phyloP scores from a whole-genome alignment of 2,329 filamentous ascomycete genomes.

The Penicillium italicum region DNA sequence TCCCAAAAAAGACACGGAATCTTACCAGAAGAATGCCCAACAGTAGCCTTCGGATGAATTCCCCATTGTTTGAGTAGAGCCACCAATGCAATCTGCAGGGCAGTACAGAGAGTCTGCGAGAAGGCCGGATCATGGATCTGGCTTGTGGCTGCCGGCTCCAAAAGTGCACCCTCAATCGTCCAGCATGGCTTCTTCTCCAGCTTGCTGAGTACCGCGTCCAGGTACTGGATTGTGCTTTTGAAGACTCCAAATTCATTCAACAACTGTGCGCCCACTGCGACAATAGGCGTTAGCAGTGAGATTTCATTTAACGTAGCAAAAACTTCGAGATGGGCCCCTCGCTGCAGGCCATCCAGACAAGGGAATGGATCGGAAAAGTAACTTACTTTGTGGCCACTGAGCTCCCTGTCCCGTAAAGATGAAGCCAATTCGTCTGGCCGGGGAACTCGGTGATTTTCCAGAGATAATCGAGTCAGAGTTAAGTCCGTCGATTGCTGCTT shows the following conservation, averaged over 20 bases:
- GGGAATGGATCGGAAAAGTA: not conserved
- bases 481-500: too few relatives aligned
- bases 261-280: too few relatives aligned
- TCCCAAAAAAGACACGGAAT: too few relatives aligned
- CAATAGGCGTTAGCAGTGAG: too few relatives aligned
- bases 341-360: too few relatives aligned
- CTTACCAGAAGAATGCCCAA: constrained; percentile 29
- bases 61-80: constrained; percentile 21
- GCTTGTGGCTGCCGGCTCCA: constrained; percentile 9
- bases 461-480: too few relatives aligned
- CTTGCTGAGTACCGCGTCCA: constrained; percentile 4
- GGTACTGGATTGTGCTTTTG: constrained; percentile 7
- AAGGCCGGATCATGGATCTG: constrained; percentile 21
- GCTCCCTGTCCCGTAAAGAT: constrained; percentile 37
- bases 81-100: constrained; percentile 29
- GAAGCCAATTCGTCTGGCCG: constrained; percentile 13
- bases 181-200: not conserved
- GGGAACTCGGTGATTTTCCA: too few relatives aligned
- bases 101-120: constrained; percentile 29
- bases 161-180: constrained; percentile 5
- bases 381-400: constrained; percentile 29
- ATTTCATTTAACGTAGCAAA: too few relatives aligned
- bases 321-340: too few relatives aligned
- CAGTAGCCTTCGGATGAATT: constrained; percentile 18
- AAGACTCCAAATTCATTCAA: constrained; percentile 10